Evolutionary conservation across 805 yeast species (phyloP).

Genomic region (Kuraishia piskuri): DNA sequence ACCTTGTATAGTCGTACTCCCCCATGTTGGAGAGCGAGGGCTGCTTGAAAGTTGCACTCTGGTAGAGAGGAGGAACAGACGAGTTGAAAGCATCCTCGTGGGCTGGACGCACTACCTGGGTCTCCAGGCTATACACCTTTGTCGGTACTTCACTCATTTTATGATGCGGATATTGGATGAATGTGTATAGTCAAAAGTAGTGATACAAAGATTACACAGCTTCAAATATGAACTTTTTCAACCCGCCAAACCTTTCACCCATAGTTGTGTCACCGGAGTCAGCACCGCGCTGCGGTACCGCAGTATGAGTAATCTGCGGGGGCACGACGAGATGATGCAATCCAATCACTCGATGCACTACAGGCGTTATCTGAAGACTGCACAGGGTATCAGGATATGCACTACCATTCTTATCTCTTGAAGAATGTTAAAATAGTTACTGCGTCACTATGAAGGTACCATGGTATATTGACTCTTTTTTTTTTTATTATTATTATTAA

Average conservation of each 20-base stretch:
- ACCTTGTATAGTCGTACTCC: constrained; percentile 78
- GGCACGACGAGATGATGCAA: constrained; percentile 20
- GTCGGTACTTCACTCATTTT: background rate
- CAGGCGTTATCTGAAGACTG: constrained; percentile 11
- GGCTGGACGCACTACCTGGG: constrained; percentile 58
- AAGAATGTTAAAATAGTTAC: background rate
- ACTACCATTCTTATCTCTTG: background rate
- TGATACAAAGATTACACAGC: background rate
- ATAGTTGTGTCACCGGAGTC: background rate
- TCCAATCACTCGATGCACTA: background rate
- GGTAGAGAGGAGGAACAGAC: constrained; percentile 83
- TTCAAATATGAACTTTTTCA: background rate
- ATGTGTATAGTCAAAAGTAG: background rate
- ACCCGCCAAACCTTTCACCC: background rate
- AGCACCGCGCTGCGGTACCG: background rate
- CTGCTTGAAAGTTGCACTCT: constrained; percentile 92
- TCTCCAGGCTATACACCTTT: constrained; percentile 47
- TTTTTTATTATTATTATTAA: too few relatives aligned
- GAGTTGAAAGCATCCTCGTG: constrained; percentile 68
- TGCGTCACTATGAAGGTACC: too few relatives aligned
- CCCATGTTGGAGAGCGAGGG: constrained; percentile 66
- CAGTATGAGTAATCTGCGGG: background rate
- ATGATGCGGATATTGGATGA: background rate
- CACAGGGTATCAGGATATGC: background rate
- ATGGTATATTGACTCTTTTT: too few relatives aligned